A percentile compares a stretch with the other conserved stretches of the same genome.
Conservation (phyloP, 352 stramenopile genomes). For the Saprolegnia parasitica region DNA sequence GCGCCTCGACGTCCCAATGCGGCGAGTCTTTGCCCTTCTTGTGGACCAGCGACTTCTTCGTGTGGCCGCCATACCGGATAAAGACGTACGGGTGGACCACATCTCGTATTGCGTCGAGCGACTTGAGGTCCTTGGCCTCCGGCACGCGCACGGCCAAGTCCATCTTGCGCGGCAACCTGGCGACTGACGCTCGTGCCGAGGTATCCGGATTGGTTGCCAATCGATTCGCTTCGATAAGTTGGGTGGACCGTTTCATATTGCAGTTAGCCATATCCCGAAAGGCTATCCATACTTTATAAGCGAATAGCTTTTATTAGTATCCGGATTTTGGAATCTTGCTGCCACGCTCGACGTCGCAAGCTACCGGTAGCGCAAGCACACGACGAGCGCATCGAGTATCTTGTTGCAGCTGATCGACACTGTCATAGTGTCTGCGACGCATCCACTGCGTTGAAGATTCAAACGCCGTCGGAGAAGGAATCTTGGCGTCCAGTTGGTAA, state of each 20-base stretch:
- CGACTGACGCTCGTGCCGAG: no score
- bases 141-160: not conserved
- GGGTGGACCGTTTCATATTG: no score
- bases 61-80: not conserved
- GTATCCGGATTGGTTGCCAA: no score
- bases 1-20: not conserved
- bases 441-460: no score
- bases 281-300: not conserved
- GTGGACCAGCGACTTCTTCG: not conserved
- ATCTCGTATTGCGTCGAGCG: not conserved
- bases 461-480: no score
- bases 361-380: not conserved
- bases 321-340: constrained; percentile 1
- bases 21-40: not conserved
- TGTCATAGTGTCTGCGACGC: no score
- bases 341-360: not conserved
- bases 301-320: not conserved
- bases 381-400: not conserved
- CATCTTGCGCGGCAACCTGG: not conserved
- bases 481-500: no score
- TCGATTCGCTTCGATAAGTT: no score
- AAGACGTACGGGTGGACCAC: not conserved
- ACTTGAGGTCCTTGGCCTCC: not conserved
- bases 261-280: no score
- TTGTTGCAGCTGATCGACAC: no score